Evolutionary conservation across 2,329 filamentous ascomycete genomes (phyloP), one percentile per base, ranked within the genome.

Genomic region (Emergomyces africanus): DNA sequence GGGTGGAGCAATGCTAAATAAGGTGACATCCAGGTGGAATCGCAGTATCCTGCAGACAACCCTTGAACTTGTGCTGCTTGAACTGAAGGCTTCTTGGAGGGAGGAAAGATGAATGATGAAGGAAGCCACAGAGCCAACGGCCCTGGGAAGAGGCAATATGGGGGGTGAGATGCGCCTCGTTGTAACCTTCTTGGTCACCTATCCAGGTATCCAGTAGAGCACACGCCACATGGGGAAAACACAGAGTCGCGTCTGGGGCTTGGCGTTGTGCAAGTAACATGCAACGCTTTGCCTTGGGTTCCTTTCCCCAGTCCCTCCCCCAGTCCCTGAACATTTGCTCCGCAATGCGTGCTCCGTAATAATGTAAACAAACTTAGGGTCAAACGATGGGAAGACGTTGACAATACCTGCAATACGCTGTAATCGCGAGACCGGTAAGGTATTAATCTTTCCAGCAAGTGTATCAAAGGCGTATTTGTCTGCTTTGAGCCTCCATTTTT

Each of bases 1-100:
- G 48, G 41, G 58, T 60, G 61, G 59, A 44, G 56, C 35, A 56
- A 41, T 44, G 8, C 12, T 35, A 39, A 58, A 48, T 12, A 62
- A 57, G 61, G 61, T 62, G 54, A 59, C 61, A 62, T 62, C 57
- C 59, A 55, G 33, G 59, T 62, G 59, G 61, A 58, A 60, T 33
- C 18, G 4, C 4, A 6, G 53, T 20, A 20, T 9, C 3, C 18
- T n/a, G n/a, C n/a, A n/a, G n/a, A 4, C 5, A 44, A 8, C 41
- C 18, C 18, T 44, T 35, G 33, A 35, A 35, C 33, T 5, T 30
- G n/a, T n/a, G n/a, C n/a, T n/a, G n/a, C n/a, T n/a, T 9, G 35
- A 30, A 3, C 6, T 30, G 30, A 30, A 30, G 30, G 6, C 6
- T 30, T 6, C 30, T 3, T 3, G 30, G 30, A 6, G 30, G 6